Evolutionary conservation across 2,329 filamentous ascomycete genomes (phyloP).

Genomic region (Penicillium italicum): DNA sequence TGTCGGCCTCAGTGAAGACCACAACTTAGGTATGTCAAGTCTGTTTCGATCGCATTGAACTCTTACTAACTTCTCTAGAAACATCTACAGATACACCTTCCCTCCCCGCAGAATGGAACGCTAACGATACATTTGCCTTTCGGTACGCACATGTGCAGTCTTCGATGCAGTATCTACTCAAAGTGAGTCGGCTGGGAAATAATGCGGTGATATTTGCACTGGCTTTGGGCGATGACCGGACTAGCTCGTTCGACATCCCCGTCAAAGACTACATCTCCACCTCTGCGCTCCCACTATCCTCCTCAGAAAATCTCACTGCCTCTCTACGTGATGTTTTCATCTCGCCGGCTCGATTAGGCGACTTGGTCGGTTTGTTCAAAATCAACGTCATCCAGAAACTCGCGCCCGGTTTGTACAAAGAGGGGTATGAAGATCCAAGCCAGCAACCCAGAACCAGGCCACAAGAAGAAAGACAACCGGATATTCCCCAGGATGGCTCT

Average conservation of each 20-base stretch:
- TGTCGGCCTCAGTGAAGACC: conserved; percentile 78
- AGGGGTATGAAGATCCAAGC: conserved; percentile 66
- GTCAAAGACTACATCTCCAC: conserved; percentile 71
- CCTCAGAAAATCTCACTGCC: conserved; percentile 29
- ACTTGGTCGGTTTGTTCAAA: conserved; percentile 70
- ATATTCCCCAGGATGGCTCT: conserved; percentile 51
- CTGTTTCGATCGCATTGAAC: background rate
- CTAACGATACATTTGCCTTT: conserved; percentile 69
- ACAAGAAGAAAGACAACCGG: conserved; percentile 41
- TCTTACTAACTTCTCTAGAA: conserved; percentile 18
- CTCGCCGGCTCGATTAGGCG: conserved; percentile 63
- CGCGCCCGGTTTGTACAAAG: conserved; percentile 70
- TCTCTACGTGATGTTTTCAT: conserved; percentile 64
- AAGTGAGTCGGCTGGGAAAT: conserved; percentile 73
- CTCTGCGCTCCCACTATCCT: conserved; percentile 54
- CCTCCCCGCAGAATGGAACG: conserved; percentile 78
- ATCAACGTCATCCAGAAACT: conserved; percentile 79
- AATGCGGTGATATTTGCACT: conserved; percentile 82
- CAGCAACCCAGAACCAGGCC: conserved; percentile 38
- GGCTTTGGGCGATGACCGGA: conserved; percentile 75
- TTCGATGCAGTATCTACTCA: conserved; percentile 77
- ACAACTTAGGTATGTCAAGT: conserved; percentile 57
- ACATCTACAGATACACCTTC: conserved; percentile 34
- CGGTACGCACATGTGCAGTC: conserved; percentile 84
- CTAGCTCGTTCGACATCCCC: conserved; percentile 70